A percentile compares a stretch with the other conserved stretches of the same genome.
Conservation (phyloP, 257 asterid species). For the Scutellaria baicalensis region DNA sequence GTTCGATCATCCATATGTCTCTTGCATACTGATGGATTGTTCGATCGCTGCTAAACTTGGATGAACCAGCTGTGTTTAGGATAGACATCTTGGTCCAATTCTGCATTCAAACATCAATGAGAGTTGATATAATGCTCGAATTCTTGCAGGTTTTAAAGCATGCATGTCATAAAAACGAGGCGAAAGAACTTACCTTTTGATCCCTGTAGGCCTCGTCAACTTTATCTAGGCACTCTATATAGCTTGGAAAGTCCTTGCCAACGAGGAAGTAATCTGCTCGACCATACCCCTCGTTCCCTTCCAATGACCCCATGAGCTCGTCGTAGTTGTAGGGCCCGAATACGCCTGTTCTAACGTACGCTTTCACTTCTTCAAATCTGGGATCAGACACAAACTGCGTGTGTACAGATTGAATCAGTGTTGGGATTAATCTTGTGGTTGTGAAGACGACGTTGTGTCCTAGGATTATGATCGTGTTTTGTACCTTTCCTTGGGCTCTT, state of each 20-base stretch:
- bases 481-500: conserved; percentile 59
- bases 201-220: conserved; percentile 58
- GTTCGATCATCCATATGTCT: conserved; percentile 66
- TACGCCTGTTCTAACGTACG: conserved; percentile 38
- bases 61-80: conserved; percentile 57
- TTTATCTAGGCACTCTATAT: conserved; percentile 56
- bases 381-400: conserved; percentile 51
- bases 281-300: conserved; percentile 65
- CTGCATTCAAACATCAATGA: conserved; percentile 20
- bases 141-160: background rate
- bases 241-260: conserved; percentile 61
- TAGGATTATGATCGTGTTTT: background rate
- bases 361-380: conserved; percentile 60
- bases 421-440: background rate
- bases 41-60: conserved; percentile 65
- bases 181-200: conserved; percentile 33
- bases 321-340: conserved; percentile 42
- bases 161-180: too few relatives aligned
- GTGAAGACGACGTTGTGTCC: background rate
- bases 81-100: conserved; percentile 68
- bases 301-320: conserved; percentile 57
- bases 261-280: conserved; percentile 70
- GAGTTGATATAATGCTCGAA: too few relatives aligned
- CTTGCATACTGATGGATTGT: conserved; percentile 59
- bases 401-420: background rate